Base-by-base conservation (phyloP, 2,329 filamentous ascomycete genomes). In the Chrysoporthe puriensis region DNA sequence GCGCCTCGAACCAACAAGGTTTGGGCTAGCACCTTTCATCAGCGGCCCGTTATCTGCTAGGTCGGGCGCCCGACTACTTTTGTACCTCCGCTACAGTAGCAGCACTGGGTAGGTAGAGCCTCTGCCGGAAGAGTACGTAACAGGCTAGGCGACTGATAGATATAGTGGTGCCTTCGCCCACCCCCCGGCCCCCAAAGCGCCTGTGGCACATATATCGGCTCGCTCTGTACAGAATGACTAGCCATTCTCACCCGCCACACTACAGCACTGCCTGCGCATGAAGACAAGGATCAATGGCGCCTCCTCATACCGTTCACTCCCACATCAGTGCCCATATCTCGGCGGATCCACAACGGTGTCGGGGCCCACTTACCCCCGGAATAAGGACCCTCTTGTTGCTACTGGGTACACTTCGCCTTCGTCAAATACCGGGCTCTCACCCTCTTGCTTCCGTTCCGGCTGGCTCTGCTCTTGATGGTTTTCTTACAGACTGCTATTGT, bases 261-360 rank as follows among this genome's bases (percentile, higher is more conserved):
- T 26, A 52, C 26, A 21, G 14, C n/a, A 52, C 48, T 54, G 32
- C 50, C 57, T 16, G 57, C 21, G 21, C 50, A 26, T 54, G 50
- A 21, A 16, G 50, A 54, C 21, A 34, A 21, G 32, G 26, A 16
- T 26, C 4, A 46, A 13, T 13, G 32, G 21, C 50, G 50, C 26
- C 50, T 54, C 18, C 36, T 3, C 36, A 60, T 44, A 21, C 57
- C 57, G 40, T n/a, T 44, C n/a, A 14, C 57, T 60, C 57, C 56
- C 26, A 44, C n/a, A 26, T 26, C 26, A 14, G 7, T 26, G 9
- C 40, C 57, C n/a, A 26, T 60, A 60, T 60, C 57, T 60, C 57
- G 57, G 57, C 57, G 57, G 40, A 42, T 60, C 57, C 57, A 60
- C 57, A 60, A 60, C 57, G 57, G 57, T 60, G 40, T 60, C 57